phyloP scores from a whole-genome alignment of 192 early-diverging fungal species.

The Coemansia biformis region DNA sequence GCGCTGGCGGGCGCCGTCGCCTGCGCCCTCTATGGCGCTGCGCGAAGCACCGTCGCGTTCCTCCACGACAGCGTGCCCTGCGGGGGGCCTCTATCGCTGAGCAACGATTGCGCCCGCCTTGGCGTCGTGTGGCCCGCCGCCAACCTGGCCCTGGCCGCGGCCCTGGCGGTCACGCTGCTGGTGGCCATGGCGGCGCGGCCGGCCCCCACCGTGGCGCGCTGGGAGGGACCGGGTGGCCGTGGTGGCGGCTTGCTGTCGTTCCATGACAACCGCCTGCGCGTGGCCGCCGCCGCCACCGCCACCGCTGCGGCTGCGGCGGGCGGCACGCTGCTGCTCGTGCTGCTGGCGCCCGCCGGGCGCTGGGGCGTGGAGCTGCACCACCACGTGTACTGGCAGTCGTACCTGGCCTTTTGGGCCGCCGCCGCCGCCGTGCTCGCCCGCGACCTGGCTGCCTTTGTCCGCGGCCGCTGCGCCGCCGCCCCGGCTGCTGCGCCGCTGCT shows the following conservation, averaged over 20 bases:
- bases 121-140: slow-evolving; percentile 26
- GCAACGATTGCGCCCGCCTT: slow-evolving; percentile 33
- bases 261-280: slow-evolving; percentile 24
- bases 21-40: not conserved
- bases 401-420: slow-evolving; percentile 10
- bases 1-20: no score
- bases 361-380: not conserved
- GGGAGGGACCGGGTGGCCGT: not conserved
- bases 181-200: not conserved
- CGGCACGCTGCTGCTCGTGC: slow-evolving; percentile 4
- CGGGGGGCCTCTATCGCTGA: slow-evolving; percentile 4
- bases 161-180: not conserved
- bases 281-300: slow-evolving; percentile 5
- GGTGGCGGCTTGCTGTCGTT: not conserved
- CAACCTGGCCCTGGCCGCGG: slow-evolving; percentile 13
- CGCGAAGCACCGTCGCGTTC: not conserved
- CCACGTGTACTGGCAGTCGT: slow-evolving; percentile 27
- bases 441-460: not conserved
- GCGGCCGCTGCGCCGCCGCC: no score
- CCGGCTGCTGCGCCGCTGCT: not conserved
- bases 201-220: not conserved
- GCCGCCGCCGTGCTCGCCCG: not conserved
- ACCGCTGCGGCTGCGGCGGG: slow-evolving; percentile 8
- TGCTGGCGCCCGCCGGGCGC: not conserved
- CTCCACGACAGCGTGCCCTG: not conserved